Evolutionary conservation across 257 asterid species (phyloP), one percentile per base, ranked within the genome.

Genomic region (Asclepias syriaca): DNA sequence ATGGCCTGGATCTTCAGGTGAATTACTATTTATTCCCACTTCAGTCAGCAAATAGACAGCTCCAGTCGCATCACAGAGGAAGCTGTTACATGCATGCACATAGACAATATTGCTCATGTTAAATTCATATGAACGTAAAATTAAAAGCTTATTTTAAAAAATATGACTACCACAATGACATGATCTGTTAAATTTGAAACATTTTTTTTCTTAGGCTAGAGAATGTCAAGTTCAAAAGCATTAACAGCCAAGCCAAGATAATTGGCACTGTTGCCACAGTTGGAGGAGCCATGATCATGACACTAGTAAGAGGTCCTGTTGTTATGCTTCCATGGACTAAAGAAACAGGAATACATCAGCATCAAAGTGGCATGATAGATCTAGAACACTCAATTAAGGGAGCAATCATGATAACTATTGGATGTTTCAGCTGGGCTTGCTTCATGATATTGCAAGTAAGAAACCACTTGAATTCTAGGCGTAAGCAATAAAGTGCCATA

Each of bases 241-340:
- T 87, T 11, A 87, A 89, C 2, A 87, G 99, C 88, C 98, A 92
- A 80, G 99, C 99, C 2, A 95, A 95, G 81, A 78, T 95, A 66
- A 72, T 88, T 3, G 99, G 99, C 19, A 95, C 97, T 0, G 4
- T 92, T 2, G 89, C 92, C 4, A 92, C 99, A 0, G 89, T 95
- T 0, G 99, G 85, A 15, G 99, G 99, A 64, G 99, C 99, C 72
- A 95, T 95, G 99, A 68, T 95, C 78, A 95, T 95, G 99, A 95
- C 98, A 1, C 65, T 95, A 12, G 78, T 92, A n/a, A 77, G 68
- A 48, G 99, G 99, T 43, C 98, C 98, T 0, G 39, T 80, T 39
- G 51, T 95, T 6, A 74, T 74, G 15, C 78, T 95, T 2, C 96
- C 96, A 8, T 92, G 99, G 99, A 87, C 97, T 0, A 81, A 74